Percentiles rank a stretch among this genome's conserved stretches.
Conservation (phyloP, 2,329 filamentous ascomycete species). For the Ophiocordyceps polyrhachis-furcata region DNA sequence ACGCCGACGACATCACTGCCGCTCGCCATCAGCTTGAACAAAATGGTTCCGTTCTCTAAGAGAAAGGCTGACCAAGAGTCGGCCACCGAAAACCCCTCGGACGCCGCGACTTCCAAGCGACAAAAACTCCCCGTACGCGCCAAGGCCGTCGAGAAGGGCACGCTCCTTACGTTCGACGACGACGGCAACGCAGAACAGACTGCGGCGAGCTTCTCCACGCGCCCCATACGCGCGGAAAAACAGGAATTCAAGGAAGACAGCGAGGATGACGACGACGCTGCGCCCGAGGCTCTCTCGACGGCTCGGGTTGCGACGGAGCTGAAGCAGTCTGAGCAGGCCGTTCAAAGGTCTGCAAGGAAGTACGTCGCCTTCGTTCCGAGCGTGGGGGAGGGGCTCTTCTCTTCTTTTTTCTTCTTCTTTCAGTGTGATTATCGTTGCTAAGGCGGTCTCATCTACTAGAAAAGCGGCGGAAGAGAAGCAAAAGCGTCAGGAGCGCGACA, state of each 20-base stretch:
- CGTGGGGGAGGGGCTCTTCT: too few species aligned
- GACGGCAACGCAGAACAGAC: conserved; percentile 12
- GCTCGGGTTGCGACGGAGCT: conserved; percentile 25
- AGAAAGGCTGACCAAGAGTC: conserved; percentile 11
- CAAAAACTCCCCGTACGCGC: conserved; percentile 16
- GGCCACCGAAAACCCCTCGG: conserved; percentile 2
- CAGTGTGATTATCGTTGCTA: not conserved
- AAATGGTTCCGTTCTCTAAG: conserved; percentile 10
- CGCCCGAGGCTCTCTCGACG: conserved; percentile 40
- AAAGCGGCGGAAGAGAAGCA: conserved; percentile 31
- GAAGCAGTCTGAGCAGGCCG: conserved; percentile 25
- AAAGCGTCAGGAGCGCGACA: conserved; percentile 36
- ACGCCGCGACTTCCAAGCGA: conserved; percentile 6
- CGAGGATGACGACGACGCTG: conserved; percentile 37
- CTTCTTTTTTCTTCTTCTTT: too few species aligned
- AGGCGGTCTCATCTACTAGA: conserved; percentile 12
- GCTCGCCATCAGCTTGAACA: not conserved
- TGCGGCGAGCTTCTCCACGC: conserved; percentile 2
- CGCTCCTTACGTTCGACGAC: conserved; percentile 16
- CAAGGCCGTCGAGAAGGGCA: conserved; percentile 13
- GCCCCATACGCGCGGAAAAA: conserved; percentile 13
- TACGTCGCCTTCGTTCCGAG: conserved; percentile 13
- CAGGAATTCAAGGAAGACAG: conserved; percentile 19
- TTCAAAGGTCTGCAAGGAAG: conserved; percentile 31
- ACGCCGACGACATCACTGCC: not conserved